phyloP scores from a whole-genome alignment of 2,329 filamentous ascomycete genomes.

The Trichoderma arundinaceum region DNA sequence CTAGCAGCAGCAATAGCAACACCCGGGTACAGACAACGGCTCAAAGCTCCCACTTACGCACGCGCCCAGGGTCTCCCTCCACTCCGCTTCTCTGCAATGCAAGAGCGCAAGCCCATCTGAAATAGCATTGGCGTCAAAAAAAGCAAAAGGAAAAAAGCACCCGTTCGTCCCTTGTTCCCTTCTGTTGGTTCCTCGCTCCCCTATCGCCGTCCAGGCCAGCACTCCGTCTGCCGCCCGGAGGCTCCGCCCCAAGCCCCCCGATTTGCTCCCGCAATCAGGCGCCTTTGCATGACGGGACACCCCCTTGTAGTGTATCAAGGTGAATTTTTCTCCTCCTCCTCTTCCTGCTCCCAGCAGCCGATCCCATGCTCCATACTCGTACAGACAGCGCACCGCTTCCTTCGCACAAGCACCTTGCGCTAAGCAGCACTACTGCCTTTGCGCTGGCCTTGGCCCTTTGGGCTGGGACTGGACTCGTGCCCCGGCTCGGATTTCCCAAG shows the following conservation, averaged over 20 bases:
- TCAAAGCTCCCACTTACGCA: no score
- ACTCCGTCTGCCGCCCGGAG: slow-evolving; percentile 20
- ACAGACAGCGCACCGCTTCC: background rate
- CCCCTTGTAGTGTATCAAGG: background rate
- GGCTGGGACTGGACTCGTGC: background rate
- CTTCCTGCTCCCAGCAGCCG: background rate
- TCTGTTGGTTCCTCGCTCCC: background rate
- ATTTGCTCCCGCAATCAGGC: slow-evolving; percentile 32
- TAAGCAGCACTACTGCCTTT: no score
- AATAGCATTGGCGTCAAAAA: no score
- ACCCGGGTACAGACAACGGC: no score
- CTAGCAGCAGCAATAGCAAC: no score
- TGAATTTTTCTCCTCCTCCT: background rate
- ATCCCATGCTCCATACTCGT: background rate
- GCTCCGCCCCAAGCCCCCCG: slow-evolving; percentile 25
- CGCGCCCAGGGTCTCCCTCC: background rate
- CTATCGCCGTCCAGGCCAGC: slow-evolving; percentile 13
- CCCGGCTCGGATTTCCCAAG: slow-evolving; percentile 2
- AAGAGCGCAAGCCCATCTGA: no score
- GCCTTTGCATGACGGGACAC: slow-evolving; percentile 25
- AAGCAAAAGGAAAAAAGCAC: no score
- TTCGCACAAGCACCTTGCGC: no score
- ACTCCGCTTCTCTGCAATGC: no score
- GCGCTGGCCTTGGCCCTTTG: no score
- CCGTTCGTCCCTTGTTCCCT: no score